phyloP scores from a whole-genome alignment of 2,329 filamentous ascomycete species.

The Grosmannia huntii region DNA sequence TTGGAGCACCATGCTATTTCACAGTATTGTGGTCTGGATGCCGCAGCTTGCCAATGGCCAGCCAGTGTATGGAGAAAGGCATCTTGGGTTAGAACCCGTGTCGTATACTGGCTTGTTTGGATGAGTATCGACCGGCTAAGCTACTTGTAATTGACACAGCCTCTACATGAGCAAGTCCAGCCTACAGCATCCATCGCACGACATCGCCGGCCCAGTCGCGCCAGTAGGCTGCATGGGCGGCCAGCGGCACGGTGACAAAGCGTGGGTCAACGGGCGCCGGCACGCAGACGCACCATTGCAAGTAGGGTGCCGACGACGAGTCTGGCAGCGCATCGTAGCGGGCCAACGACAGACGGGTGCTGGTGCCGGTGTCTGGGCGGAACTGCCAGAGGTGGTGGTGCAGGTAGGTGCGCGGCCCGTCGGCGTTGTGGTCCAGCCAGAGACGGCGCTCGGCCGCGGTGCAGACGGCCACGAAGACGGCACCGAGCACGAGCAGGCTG shows the following conservation, averaged over 20 bases:
- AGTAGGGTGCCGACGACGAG: neutral
- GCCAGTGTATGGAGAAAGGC: no score
- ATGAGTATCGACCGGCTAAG: no score
- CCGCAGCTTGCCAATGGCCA: no score
- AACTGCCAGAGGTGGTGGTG: slow-evolving; percentile 5
- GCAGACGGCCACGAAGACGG: neutral
- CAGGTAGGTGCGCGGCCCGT: slow-evolving; percentile 2
- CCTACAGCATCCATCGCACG: neutral
- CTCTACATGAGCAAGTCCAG: no score
- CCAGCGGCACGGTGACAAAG: neutral
- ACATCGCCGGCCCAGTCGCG: neutral
- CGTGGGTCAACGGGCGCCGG: slow-evolving; percentile 7
- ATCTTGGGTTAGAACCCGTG: no score
- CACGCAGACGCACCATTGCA: slow-evolving; percentile 4
- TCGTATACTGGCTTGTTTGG: no score
- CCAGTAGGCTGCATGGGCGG: neutral
- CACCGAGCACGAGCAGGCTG: neutral
- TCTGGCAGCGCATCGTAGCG: neutral
- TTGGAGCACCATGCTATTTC: no score
- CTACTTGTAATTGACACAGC: no score
- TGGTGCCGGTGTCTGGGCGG: neutral
- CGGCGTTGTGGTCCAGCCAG: slow-evolving; percentile 10
- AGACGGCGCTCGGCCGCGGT: slow-evolving; percentile 4
- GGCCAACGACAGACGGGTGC: neutral
- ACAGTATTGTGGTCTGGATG: no score